Percentiles rank a stretch among this genome's conserved stretches.
These are phyloP conservation scores for Castanea sativa DNA, from an alignment of 306 rosid genomes.

Conservation along the genomic window DNA sequence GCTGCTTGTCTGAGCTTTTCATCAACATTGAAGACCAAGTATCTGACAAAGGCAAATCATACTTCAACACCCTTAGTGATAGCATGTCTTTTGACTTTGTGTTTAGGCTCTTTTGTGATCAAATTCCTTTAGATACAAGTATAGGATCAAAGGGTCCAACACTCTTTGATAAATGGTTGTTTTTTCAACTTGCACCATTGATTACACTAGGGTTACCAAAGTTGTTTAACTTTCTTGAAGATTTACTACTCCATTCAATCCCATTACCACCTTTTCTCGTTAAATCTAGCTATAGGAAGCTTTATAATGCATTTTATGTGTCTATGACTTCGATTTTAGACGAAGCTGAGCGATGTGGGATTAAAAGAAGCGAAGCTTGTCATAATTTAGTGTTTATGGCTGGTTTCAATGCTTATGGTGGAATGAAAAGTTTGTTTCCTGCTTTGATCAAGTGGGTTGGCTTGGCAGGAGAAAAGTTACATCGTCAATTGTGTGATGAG, in stretches of 20 bases:
- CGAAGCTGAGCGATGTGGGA: slow-evolving; percentile 47
- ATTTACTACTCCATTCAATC: slow-evolving; percentile 38
- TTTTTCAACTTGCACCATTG: slow-evolving; percentile 50
- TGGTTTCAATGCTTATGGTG: slow-evolving; percentile 72
- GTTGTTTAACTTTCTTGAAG: slow-evolving; percentile 44
- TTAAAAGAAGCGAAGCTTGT: slow-evolving; percentile 58
- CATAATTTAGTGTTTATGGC: slow-evolving; percentile 63
- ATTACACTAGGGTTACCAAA: slow-evolving; percentile 40
- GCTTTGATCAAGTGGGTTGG: slow-evolving; percentile 62
- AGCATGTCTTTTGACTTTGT: slow-evolving; percentile 41
- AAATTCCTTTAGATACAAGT: slow-evolving; percentile 19
- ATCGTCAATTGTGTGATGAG: slow-evolving; percentile 46
- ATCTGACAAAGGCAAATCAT: neutral
- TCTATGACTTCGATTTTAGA: slow-evolving; percentile 35
- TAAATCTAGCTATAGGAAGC: slow-evolving; percentile 43
- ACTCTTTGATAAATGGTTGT: slow-evolving; percentile 42
- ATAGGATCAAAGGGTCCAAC: slow-evolving; percentile 37
- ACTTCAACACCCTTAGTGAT: slow-evolving; percentile 29
- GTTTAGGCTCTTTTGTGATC: slow-evolving; percentile 41
- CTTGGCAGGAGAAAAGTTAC: slow-evolving; percentile 42
- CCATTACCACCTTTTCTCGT: slow-evolving; percentile 48
- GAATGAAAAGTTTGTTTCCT: slow-evolving; percentile 54
- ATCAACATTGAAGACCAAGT: slow-evolving; percentile 30
- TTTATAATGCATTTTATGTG: slow-evolving; percentile 28
- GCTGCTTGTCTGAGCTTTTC: slow-evolving; percentile 26